These are phyloP conservation scores for Coccomyxa subellipsoidea DNA, from an alignment of 163 green algal species.

Conservation along the genomic window DNA sequence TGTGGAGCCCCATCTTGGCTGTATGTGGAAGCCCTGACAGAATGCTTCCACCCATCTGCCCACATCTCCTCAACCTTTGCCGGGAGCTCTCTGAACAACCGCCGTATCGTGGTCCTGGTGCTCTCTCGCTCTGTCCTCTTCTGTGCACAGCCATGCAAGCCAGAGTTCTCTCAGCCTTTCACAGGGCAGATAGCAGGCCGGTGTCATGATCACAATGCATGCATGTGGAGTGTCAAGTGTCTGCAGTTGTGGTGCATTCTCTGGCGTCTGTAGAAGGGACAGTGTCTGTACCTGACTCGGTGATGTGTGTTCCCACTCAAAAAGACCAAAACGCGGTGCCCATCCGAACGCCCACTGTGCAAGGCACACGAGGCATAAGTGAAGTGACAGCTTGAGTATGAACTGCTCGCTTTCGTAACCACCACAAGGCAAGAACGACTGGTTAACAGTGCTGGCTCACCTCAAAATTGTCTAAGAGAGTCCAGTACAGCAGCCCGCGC, in stretches of 20 bases:
- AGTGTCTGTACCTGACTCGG: not conserved
- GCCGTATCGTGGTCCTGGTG: not conserved
- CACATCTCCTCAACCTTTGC: not conserved
- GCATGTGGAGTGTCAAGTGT: not conserved
- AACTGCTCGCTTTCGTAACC: not conserved
- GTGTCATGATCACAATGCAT: too few species aligned
- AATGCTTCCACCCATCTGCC: not conserved
- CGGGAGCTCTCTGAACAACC: constrained; percentile 13
- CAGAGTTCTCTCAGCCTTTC: not conserved
- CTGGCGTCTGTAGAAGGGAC: too few species aligned
- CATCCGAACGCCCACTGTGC: constrained; percentile 62
- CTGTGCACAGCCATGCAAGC: not conserved
- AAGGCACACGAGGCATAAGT: not conserved
- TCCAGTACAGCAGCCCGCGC: constrained; percentile 35
- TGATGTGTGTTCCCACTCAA: constrained; percentile 40
- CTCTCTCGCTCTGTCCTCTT: constrained; percentile 15
- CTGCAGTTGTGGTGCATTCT: too few species aligned
- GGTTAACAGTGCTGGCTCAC: not conserved
- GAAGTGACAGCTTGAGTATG: not conserved
- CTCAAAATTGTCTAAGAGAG: constrained; percentile 30
- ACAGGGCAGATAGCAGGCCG: too few species aligned
- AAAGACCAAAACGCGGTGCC: constrained; percentile 60
- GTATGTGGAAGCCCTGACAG: not conserved
- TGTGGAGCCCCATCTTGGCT: not conserved
- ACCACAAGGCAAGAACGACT: too few species aligned